Evolutionary conservation across 441 rosid species (phyloP).

Genomic region (Adansonia grandidieri): DNA sequence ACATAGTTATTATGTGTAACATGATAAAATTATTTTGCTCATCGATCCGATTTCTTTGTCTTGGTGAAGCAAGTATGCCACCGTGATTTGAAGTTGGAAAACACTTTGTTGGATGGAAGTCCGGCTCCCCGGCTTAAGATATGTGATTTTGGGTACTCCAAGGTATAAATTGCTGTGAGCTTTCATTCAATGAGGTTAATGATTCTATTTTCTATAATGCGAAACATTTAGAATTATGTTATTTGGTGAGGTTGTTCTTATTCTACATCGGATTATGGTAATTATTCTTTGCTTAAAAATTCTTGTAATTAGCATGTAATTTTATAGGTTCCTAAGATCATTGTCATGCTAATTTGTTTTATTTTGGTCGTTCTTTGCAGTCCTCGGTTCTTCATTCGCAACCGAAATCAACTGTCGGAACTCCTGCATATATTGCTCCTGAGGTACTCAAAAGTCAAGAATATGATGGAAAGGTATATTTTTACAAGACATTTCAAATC

Average conservation of each 20-base stretch:
- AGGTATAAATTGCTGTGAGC: conserved; percentile 40
- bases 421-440: conserved; percentile 80
- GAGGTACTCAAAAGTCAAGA: conserved; percentile 62
- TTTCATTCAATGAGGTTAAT: conserved; percentile 3
- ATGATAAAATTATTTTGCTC: conserved; percentile 21
- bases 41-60: conserved; percentile 29
- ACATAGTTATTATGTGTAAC: background rate
- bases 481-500: background rate
- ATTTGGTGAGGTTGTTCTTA: background rate
- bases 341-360: background rate
- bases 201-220: background rate
- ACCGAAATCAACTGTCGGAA: conserved; percentile 76
- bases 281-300: background rate
- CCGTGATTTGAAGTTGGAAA: conserved; percentile 72
- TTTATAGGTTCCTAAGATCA: background rate
- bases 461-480: conserved; percentile 75
- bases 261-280: background rate
- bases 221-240: too few relatives aligned
- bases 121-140: conserved; percentile 74
- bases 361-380: conserved; percentile 35
- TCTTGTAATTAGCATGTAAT: background rate
- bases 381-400: conserved; percentile 73
- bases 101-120: conserved; percentile 70
- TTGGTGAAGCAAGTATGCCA: conserved; percentile 66
- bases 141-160: conserved; percentile 76